phyloP scores from a whole-genome alignment of 306 rosid genomes.

The Cicer yamashitae region DNA sequence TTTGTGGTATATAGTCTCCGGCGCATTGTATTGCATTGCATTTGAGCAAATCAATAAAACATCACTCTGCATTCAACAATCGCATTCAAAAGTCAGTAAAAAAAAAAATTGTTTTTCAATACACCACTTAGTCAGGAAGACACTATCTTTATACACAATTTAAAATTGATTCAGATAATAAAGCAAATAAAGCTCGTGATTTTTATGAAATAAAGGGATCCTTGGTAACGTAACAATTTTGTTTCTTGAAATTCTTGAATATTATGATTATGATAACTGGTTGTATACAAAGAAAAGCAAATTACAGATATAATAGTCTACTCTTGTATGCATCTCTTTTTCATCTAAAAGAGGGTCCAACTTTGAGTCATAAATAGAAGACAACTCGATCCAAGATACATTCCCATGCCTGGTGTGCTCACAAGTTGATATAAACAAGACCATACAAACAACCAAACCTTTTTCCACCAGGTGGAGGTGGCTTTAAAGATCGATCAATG shows the following conservation, averaged over 20 bases:
- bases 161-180: slow-evolving; percentile 28
- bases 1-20: slow-evolving; percentile 91
- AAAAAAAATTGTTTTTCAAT: slow-evolving; percentile 26
- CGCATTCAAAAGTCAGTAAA: slow-evolving; percentile 45
- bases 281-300: slow-evolving; percentile 31
- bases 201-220: slow-evolving; percentile 19
- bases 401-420: neutral
- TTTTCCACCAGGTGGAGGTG: neutral
- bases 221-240: neutral
- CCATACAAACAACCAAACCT: neutral
- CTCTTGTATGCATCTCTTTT: neutral
- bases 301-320: neutral
- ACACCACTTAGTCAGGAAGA: slow-evolving; percentile 19
- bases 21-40: slow-evolving; percentile 92
- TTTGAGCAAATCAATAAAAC: slow-evolving; percentile 87
- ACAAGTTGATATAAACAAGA: neutral
- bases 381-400: no score
- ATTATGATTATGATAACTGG: neutral
- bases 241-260: slow-evolving; percentile 17
- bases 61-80: slow-evolving; percentile 77
- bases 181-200: slow-evolving; percentile 35
- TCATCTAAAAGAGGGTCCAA: neutral
- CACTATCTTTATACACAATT: neutral
- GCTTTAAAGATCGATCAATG: neutral
- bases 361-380: no score